Conservation (phyloP, 768 basidiomycete species). For the Lactarius sp. region DNA sequence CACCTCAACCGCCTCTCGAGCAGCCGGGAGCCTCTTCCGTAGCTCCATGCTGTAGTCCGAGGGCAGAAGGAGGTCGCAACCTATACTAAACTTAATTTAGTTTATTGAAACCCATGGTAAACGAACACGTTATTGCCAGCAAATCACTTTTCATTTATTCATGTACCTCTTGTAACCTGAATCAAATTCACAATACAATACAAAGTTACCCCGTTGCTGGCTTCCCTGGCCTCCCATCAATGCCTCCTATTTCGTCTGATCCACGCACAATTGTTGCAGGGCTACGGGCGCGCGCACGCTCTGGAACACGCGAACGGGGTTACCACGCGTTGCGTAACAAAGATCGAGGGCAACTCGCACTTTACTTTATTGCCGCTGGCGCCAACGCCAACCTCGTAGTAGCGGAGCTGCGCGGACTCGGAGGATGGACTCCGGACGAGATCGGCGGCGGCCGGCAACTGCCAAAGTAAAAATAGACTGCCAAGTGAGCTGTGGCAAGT, state of each 20-base stretch:
- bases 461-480: too few relatives aligned
- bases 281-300: too few relatives aligned
- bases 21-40: constrained; percentile 73
- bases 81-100: neutral
- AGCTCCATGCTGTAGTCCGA: constrained; percentile 7
- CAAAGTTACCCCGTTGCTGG: neutral
- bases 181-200: neutral
- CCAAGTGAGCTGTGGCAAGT: too few relatives aligned
- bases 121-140: neutral
- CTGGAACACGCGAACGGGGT: too few relatives aligned
- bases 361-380: too few relatives aligned
- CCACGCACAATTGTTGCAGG: too few relatives aligned
- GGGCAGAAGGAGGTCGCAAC: neutral
- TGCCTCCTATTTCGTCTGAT: neutral
- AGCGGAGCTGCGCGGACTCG: too few relatives aligned
- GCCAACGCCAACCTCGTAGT: too few relatives aligned
- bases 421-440: too few relatives aligned
- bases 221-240: neutral
- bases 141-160: neutral
- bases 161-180: neutral
- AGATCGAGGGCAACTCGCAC: too few relatives aligned
- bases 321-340: too few relatives aligned
- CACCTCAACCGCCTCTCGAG: constrained; percentile 84
- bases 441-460: too few relatives aligned
- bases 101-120: neutral